phyloP scores from a whole-genome alignment of 352 stramenopile genomes.

The Phytophthora tentaculata region DNA sequence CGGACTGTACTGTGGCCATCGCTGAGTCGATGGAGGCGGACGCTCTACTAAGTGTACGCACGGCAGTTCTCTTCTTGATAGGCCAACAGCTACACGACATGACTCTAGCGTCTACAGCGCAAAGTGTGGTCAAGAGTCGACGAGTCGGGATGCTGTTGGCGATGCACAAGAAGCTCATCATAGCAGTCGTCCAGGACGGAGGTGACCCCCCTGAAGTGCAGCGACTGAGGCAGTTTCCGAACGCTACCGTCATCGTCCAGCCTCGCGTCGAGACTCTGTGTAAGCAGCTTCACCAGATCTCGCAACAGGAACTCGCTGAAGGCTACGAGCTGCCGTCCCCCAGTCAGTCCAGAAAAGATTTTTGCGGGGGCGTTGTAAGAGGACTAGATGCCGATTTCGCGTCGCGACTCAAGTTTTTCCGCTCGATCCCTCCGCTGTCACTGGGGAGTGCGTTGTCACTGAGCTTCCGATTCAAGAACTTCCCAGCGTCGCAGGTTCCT shows the following conservation, averaged over 20 bases:
- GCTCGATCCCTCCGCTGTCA: slow-evolving; percentile 50
- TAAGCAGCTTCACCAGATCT: slow-evolving; percentile 34
- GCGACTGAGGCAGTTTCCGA: slow-evolving; percentile 39
- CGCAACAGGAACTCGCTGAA: slow-evolving; percentile 38
- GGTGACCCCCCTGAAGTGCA: slow-evolving; percentile 16
- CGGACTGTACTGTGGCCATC: slow-evolving; percentile 35
- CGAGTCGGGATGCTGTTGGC: slow-evolving; percentile 35
- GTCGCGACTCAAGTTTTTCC: slow-evolving; percentile 68
- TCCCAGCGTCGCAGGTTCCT: slow-evolving; percentile 60
- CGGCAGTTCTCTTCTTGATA: slow-evolving; percentile 36
- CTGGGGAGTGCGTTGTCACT: slow-evolving; percentile 72
- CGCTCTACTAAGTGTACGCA: slow-evolving; percentile 50
- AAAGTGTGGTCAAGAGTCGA: slow-evolving; percentile 39
- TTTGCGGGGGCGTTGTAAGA: slow-evolving; percentile 1
- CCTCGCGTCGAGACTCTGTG: slow-evolving; percentile 21
- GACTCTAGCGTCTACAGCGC: slow-evolving; percentile 12
- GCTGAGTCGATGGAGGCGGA: slow-evolving; percentile 54
- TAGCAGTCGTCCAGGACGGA: slow-evolving; percentile 42
- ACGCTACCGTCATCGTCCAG: slow-evolving; percentile 33
- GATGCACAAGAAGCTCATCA: slow-evolving; percentile 66
- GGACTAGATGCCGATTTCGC: slow-evolving; percentile 59
- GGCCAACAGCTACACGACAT: slow-evolving; percentile 32
- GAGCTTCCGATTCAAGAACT: slow-evolving; percentile 81
- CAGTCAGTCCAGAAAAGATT: slow-evolving; percentile 21
- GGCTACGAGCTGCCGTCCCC: slow-evolving; percentile 47